Evolutionary conservation across 345 rosid species (phyloP).

Genomic region (Turnera subulata): DNA sequence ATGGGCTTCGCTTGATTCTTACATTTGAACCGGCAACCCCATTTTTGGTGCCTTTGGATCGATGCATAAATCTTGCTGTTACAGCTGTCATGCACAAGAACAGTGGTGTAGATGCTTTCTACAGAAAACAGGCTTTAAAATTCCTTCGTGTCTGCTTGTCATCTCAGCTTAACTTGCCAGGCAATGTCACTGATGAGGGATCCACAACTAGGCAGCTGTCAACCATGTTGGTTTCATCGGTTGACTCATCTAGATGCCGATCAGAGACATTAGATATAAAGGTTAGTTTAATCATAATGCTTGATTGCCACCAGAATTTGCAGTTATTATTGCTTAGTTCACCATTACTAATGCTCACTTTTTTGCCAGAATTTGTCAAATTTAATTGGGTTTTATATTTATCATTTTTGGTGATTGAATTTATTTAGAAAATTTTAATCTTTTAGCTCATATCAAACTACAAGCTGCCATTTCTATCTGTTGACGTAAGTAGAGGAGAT

Average conservation of each 20-base stretch:
- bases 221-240: slow-evolving; percentile 54
- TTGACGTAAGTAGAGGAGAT: too few relatives aligned
- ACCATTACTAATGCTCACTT: neutral
- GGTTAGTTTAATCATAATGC: slow-evolving; percentile 43
- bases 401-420: too few relatives aligned
- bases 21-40: slow-evolving; percentile 96
- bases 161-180: slow-evolving; percentile 97
- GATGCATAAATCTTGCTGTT: slow-evolving; percentile 93
- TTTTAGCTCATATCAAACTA: too few relatives aligned
- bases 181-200: slow-evolving; percentile 67
- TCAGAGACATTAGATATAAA: slow-evolving; percentile 72
- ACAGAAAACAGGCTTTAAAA: slow-evolving; percentile 80
- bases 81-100: slow-evolving; percentile 71
- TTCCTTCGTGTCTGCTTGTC: slow-evolving; percentile 87
- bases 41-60: slow-evolving; percentile 88
- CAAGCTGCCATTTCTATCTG: too few relatives aligned
- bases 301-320: slow-evolving; percentile 6
- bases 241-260: slow-evolving; percentile 68
- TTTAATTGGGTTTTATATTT: too few relatives aligned
- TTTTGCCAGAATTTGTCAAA: too few relatives aligned
- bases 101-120: slow-evolving; percentile 65
- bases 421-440: too few relatives aligned
- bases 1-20: slow-evolving; percentile 92
- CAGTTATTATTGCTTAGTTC: neutral
- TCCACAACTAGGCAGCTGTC: slow-evolving; percentile 62